phyloP scores from a whole-genome alignment of 495 filamentous ascomycete species.

The Penicillium samsonianum region DNA sequence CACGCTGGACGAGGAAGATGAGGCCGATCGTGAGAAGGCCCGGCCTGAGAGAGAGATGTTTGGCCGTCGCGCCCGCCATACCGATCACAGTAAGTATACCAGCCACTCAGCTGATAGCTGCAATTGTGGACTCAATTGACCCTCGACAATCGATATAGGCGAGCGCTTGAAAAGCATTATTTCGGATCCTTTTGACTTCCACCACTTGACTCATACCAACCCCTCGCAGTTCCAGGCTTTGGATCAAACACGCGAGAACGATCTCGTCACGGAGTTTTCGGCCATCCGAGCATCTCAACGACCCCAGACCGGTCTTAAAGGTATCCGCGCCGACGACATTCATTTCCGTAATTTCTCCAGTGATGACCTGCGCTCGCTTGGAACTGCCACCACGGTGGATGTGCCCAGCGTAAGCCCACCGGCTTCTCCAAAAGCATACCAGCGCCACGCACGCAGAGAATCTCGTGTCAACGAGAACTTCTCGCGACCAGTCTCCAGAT shows the following conservation, averaged over 20 bases:
- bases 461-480: constrained; percentile 52
- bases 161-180: constrained; percentile 57
- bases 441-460: constrained; percentile 27
- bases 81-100: constrained; percentile 37
- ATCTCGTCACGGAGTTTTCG: constrained; percentile 67
- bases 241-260: constrained; percentile 55
- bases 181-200: constrained; percentile 85
- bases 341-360: constrained; percentile 64
- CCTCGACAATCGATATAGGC: constrained; percentile 21
- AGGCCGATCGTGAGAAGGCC: constrained; percentile 38
- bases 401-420: constrained; percentile 26
- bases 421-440: constrained; percentile 26
- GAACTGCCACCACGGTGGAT: constrained; percentile 30
- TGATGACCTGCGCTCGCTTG: constrained; percentile 41
- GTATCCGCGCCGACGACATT: constrained; percentile 64
- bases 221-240: constrained; percentile 62
- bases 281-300: constrained; percentile 67
- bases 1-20: constrained; percentile 49
- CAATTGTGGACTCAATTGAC: constrained; percentile 9
- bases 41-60: constrained; percentile 42
- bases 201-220: constrained; percentile 78
- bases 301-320: constrained; percentile 59
- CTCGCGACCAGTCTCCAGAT: constrained; percentile 49
- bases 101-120: background rate
- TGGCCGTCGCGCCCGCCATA: constrained; percentile 35